phyloP scores from a whole-genome alignment of 2,329 filamentous ascomycete genomes.

The Microcyclosporella mali region DNA sequence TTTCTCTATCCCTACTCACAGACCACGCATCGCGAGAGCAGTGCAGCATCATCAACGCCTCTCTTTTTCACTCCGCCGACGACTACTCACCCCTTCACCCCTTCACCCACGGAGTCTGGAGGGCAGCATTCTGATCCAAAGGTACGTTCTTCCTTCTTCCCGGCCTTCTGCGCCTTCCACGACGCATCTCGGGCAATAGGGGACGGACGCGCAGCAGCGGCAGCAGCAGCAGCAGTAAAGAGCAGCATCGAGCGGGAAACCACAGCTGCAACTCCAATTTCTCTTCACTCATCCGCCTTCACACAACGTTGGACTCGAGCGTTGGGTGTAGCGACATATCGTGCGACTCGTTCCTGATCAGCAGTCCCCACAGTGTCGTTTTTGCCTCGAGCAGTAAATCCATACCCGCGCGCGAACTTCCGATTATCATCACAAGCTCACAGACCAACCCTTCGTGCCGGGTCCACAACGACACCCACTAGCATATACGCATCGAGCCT shows the following conservation, averaged over 20 bases:
- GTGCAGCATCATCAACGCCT: slow-evolving; percentile 7
- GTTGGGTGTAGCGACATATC: background rate
- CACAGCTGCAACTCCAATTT: background rate
- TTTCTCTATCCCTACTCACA: background rate
- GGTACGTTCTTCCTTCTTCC: slow-evolving; percentile 7
- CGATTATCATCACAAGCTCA: too few relatives aligned
- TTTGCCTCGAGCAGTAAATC: too few relatives aligned
- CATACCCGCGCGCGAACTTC: too few relatives aligned
- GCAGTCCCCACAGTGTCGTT: too few relatives aligned
- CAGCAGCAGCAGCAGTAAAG: too few relatives aligned
- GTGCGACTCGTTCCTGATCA: too few relatives aligned
- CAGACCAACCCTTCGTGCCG: too few relatives aligned
- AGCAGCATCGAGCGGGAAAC: background rate
- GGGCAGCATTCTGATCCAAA: background rate
- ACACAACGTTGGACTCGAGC: slow-evolving; percentile 1
- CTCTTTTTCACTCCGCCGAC: slow-evolving; percentile 4
- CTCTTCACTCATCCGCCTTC: background rate
- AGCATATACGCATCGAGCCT: background rate
- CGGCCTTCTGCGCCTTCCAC: background rate
- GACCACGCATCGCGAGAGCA: slow-evolving; percentile 3
- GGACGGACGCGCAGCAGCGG: background rate
- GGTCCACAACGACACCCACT: background rate
- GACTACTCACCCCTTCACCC: slow-evolving; percentile 1
- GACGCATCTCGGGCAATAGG: background rate
- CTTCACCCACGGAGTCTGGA: background rate